Conservation (phyloP, 169 alveolate genomes). For the Cryptosporidium ubiquitum region DNA sequence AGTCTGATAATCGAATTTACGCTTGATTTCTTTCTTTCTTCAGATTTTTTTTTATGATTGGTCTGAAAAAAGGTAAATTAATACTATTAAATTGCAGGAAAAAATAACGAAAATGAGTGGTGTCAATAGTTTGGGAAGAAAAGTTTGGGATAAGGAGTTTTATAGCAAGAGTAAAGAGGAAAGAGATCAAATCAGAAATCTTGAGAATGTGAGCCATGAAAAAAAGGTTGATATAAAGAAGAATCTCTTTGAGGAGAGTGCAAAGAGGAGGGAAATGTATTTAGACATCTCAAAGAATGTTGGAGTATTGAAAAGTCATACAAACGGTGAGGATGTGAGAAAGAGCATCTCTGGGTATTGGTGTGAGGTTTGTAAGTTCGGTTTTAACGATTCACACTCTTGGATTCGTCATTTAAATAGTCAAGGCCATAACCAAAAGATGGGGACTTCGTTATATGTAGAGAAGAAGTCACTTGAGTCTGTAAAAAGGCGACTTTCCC, state of each 20-base stretch:
- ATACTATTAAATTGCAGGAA: not conserved
- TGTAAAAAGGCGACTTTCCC: slow-evolving; percentile 11
- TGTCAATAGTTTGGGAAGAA: slow-evolving; percentile 40
- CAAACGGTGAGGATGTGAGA: not conserved
- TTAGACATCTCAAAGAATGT: slow-evolving; percentile 22
- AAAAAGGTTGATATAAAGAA: not conserved
- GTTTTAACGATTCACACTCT: slow-evolving; percentile 62
- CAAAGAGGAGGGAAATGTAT: slow-evolving; percentile 20
- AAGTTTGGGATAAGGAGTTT: slow-evolving; percentile 64
- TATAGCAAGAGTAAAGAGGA: slow-evolving; percentile 34
- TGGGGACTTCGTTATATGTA: slow-evolving; percentile 30
- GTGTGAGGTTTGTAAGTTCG: slow-evolving; percentile 35
- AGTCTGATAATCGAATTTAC: no score
- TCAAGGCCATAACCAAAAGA: slow-evolving; percentile 35
- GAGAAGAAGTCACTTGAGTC: slow-evolving; percentile 67
- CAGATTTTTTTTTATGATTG: no score
- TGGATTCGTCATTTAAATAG: slow-evolving; percentile 63
- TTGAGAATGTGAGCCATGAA: not conserved
- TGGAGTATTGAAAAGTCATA: slow-evolving; percentile 2
- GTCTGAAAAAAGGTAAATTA: not conserved
- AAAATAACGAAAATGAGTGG: not conserved
- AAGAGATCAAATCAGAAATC: slow-evolving; percentile 5
- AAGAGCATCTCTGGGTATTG: slow-evolving; percentile 34
- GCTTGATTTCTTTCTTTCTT: no score
- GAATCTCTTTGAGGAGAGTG: not conserved